Evolutionary conservation across 805 yeast genomes (phyloP), one percentile per base, ranked within the genome.

Genomic region (Candida quercuum): DNA sequence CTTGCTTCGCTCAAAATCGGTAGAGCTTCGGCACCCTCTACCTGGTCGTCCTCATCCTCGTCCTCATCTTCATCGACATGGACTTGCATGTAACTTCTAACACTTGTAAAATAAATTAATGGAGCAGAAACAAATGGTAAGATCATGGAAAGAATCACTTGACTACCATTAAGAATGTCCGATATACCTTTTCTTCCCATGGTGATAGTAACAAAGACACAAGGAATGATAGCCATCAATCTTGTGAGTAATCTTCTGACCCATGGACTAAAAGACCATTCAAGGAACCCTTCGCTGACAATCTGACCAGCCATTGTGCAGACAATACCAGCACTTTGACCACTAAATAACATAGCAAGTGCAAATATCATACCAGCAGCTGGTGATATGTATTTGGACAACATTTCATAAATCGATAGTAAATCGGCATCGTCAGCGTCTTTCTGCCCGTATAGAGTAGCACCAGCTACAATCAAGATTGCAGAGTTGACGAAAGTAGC

Each of bases 271-370:
- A 87, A 71, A 6, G 83, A 66, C 84, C 95, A 85, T 42, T 74
- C 68, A 19, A 86, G 68, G 51, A 87, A 89, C 1, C 97, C 97
- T 58, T 88, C 96, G 52, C 86, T 78, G 8, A 88, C 94, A 78
- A 86, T 86, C 57, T 88, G 96, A 26, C 96, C 95, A 2, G 96
- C 89, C 51, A 89, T 71, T 0, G 96, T 89, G 55, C 95, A 88
- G 15, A 88, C 95, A 28, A 91, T 85, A 29, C 96, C 96, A 3
- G 96, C 96, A 51, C 93, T 81, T 54, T 88, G 91, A n/a, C 97
- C 97, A 12, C 91, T 81, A 56, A 85, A 88, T 32, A 88, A 66
- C 61, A 88, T 73, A 1, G 96, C 96, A 35, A 87, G 61, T 0
- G 96, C 96, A 67, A 89, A 88, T 0, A 88, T 81, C 9, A 85